A percentile compares a stretch with the other conserved stretches of the same genome.
These are phyloP conservation scores for Gaeumannomyces sp. DNA, from an alignment of 2,329 filamentous ascomycete genomes.

Conservation along the genomic window DNA sequence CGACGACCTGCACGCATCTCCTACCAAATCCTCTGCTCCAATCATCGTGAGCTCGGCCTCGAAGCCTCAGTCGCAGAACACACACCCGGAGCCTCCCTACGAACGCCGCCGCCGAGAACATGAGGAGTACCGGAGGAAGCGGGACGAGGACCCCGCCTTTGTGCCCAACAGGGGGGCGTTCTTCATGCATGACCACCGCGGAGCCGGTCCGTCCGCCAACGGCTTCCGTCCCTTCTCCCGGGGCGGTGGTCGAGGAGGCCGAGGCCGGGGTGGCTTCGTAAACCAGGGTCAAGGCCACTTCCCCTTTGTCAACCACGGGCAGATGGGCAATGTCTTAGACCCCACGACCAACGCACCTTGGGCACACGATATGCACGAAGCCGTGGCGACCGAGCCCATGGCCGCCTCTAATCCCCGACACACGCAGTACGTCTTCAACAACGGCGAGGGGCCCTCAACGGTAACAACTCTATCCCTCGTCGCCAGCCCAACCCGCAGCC, in stretches of 20 bases:
- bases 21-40: constrained; percentile 36
- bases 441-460: constrained; percentile 48
- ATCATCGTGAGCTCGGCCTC: constrained; percentile 50
- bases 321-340: constrained; percentile 31
- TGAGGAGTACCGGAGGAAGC: constrained; percentile 82
- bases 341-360: constrained; percentile 69
- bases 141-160: constrained; percentile 85
- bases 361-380: constrained; percentile 93
- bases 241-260: constrained; percentile 57
- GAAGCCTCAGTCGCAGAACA: constrained; percentile 22
- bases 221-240: constrained; percentile 68
- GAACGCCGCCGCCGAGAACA: constrained; percentile 78
- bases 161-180: constrained; percentile 92
- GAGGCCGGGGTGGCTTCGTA: constrained; percentile 50
- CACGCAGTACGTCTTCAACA: constrained; percentile 30
- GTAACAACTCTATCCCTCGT: constrained; percentile 48
- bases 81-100: constrained; percentile 49
- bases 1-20: constrained; percentile 27
- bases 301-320: constrained; percentile 15
- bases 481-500: constrained; percentile 54
- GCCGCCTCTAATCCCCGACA: constrained; percentile 17
- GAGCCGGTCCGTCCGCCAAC: constrained; percentile 69
- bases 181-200: constrained; percentile 93
- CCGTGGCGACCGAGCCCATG: constrained; percentile 39
- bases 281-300: constrained; percentile 29